Percentiles rank a stretch among this genome's conserved stretches.
Conservation (phyloP, 139 green algal species). For the Penium margaritaceum region DNA sequence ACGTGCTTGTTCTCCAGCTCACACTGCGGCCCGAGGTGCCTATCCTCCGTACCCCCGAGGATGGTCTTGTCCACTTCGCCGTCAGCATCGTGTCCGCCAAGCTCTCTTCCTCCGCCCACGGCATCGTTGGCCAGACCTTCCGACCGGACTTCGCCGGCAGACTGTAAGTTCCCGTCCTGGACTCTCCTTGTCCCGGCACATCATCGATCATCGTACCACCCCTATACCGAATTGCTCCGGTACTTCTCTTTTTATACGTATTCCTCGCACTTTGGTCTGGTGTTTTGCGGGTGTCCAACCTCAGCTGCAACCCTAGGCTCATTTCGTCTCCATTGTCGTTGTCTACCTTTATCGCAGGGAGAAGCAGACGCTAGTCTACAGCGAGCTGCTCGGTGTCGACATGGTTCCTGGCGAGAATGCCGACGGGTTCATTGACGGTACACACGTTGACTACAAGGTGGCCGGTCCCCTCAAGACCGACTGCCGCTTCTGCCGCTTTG, state of each 20-base stretch:
- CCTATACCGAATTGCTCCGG: too few species aligned
- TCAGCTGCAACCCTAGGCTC: too few species aligned
- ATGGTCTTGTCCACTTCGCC: slow-evolving; percentile 16
- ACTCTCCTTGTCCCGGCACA: not conserved
- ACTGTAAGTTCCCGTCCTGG: slow-evolving; percentile 4
- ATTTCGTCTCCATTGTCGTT: not conserved
- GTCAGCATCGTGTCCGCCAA: not conserved
- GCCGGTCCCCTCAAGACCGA: slow-evolving; percentile 4
- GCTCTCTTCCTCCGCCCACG: slow-evolving; percentile 5
- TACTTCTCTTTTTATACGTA: too few species aligned
- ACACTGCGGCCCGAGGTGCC: slow-evolving; percentile 20
- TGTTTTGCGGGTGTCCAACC: too few species aligned
- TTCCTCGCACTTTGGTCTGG: too few species aligned
- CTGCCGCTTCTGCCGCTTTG: slow-evolving; percentile 21
- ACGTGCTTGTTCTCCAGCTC: not conserved
- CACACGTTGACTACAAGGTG: slow-evolving; percentile 2
- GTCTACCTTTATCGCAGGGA: not conserved
- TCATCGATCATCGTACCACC: too few species aligned
- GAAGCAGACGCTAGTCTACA: not conserved
- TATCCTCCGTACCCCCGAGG: slow-evolving; percentile 8
- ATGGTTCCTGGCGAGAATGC: slow-evolving; percentile 16
- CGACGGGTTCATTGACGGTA: slow-evolving; percentile 27
- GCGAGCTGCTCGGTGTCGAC: not conserved
- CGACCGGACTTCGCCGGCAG: slow-evolving; percentile 10
- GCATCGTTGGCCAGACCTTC: slow-evolving; percentile 18